Conservation (phyloP, 768 basidiomycete species). For the Rhizopogon roseolus region DNA sequence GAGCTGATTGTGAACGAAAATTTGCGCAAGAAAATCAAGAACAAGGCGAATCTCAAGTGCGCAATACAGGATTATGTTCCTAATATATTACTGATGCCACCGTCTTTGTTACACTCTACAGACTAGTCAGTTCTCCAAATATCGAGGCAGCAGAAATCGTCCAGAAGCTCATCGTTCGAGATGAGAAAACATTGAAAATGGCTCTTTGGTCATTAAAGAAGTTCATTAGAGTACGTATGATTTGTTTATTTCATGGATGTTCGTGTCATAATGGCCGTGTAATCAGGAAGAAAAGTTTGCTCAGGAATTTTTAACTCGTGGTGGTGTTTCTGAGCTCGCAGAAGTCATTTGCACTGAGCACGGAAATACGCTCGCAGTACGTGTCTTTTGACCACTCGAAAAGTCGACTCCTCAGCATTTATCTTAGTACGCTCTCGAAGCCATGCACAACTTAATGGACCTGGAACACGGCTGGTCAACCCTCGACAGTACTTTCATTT, state of each 20-base stretch:
- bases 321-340: slow-evolving; percentile 69
- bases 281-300: slow-evolving; percentile 79
- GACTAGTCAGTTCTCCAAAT: slow-evolving; percentile 74
- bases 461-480: slow-evolving; percentile 76
- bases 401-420: not conserved
- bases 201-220: slow-evolving; percentile 78
- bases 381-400: slow-evolving; percentile 14
- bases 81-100: not conserved
- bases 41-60: slow-evolving; percentile 75
- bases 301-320: slow-evolving; percentile 66
- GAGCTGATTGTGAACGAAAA: slow-evolving; percentile 88
- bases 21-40: slow-evolving; percentile 73
- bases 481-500: slow-evolving; percentile 70
- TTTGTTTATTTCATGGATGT: not conserved
- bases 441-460: slow-evolving; percentile 88
- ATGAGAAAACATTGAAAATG: slow-evolving; percentile 57
- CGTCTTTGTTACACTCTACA: slow-evolving; percentile 4
- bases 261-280: slow-evolving; percentile 1
- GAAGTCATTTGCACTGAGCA: slow-evolving; percentile 59
- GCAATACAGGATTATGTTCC: slow-evolving; percentile 16
- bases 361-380: slow-evolving; percentile 84
- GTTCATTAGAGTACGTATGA: slow-evolving; percentile 58
- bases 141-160: slow-evolving; percentile 77
- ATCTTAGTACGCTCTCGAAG: slow-evolving; percentile 73
- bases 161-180: slow-evolving; percentile 58